Evolutionary conservation across 768 basidiomycete species (phyloP).

Genomic region (Exidia glandulosa): DNA sequence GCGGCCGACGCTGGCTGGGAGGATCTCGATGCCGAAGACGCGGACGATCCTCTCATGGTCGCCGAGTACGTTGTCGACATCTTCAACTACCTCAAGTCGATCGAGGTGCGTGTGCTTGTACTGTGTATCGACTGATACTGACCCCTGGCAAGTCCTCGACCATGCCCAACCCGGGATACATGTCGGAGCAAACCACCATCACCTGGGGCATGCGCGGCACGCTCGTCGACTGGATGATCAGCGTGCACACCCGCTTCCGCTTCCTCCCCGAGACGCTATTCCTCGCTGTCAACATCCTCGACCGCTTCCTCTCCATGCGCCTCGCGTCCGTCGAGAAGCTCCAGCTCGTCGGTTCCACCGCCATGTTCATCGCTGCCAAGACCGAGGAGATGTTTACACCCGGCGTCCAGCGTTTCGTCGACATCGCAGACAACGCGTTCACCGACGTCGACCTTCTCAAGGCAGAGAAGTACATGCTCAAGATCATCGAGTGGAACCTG

Average conservation of each 20-base stretch:
- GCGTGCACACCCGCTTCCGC: constrained; percentile 79
- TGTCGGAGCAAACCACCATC: constrained; percentile 71
- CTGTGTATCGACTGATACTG: constrained; percentile 5
- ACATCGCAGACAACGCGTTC: constrained; percentile 69
- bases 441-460: constrained; percentile 71
- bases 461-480: constrained; percentile 81
- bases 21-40: constrained; percentile 85
- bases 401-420: constrained; percentile 66
- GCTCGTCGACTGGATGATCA: constrained; percentile 88
- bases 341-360: constrained; percentile 82
- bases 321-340: constrained; percentile 73
- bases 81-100: constrained; percentile 77
- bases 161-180: constrained; percentile 77
- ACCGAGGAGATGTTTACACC: constrained; percentile 90
- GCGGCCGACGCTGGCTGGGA: constrained; percentile 49
- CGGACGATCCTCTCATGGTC: constrained; percentile 93
- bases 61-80: constrained; percentile 93
- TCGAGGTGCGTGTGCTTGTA: constrained; percentile 49
- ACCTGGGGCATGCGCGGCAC: constrained; percentile 85
- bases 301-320: constrained; percentile 55
- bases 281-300: constrained; percentile 73
- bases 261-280: constrained; percentile 87
- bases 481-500: constrained; percentile 77
- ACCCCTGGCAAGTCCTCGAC: constrained; percentile 43
- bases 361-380: constrained; percentile 82